Conservation (phyloP, 306 rosid species). For the Geum urbanum region DNA sequence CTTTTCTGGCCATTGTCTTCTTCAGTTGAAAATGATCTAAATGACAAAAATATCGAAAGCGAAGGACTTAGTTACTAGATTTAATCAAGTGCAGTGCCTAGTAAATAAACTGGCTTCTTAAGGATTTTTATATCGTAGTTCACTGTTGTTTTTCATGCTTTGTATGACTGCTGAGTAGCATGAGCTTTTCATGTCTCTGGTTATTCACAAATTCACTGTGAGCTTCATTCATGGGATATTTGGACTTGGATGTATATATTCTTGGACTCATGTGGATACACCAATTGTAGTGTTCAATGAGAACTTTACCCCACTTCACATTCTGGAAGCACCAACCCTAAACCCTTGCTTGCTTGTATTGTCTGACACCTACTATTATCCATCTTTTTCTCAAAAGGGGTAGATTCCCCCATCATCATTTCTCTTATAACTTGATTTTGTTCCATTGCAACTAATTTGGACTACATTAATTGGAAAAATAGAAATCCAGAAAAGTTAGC, state of each 20-base stretch:
- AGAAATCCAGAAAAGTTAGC: no score
- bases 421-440: no score
- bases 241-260: background rate
- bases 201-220: background rate
- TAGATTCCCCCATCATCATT: no score
- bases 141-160: background rate
- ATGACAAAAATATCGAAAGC: background rate
- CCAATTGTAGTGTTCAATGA: background rate
- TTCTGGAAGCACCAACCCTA: background rate
- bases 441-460: no score
- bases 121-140: background rate
- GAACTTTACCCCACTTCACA: background rate
- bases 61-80: background rate
- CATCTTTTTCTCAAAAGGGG: no score
- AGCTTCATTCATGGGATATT: background rate
- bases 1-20: conserved; percentile 3
- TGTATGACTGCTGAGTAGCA: background rate
- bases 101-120: background rate
- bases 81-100: background rate
- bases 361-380: no score
- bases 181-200: conserved; percentile 7
- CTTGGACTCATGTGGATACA: background rate
- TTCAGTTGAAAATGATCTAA: background rate
- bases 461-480: no score
- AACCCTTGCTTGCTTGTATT: background rate